Percentiles rank a stretch among this genome's conserved stretches.
Conservation (phyloP, 1,139 yeast species). For the Yamadazyma atmosphaerica region DNA sequence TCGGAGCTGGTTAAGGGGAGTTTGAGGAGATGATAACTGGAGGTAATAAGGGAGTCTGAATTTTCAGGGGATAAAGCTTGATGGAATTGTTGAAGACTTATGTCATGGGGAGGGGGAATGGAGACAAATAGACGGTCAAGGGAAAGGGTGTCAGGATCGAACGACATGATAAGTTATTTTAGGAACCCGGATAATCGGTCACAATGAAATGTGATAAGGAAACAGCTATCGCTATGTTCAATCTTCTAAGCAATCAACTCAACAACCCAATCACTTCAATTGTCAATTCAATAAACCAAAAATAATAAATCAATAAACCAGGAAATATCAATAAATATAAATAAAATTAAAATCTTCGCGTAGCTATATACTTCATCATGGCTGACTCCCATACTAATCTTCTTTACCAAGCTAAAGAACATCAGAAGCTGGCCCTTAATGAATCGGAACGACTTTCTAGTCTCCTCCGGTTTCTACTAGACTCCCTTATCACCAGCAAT, state of each 20-base stretch:
- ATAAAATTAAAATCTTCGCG: too few species aligned
- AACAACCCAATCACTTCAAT: too few species aligned
- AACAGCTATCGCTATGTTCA: too few species aligned
- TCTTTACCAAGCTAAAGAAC: conserved; percentile 36
- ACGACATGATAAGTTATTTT: neutral
- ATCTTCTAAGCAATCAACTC: too few species aligned
- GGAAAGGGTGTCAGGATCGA: neutral
- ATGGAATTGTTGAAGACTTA: conserved; percentile 5
- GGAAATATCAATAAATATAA: neutral
- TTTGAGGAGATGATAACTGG: conserved; percentile 17
- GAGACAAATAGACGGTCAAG: neutral
- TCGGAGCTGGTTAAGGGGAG: conserved; percentile 7
- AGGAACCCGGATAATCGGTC: too few species aligned
- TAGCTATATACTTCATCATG: neutral
- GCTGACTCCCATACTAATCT: conserved; percentile 28
- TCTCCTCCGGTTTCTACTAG: conserved; percentile 28
- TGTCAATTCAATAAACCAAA: too few species aligned
- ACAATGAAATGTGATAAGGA: too few species aligned
- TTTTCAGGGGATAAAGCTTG: conserved; percentile 4
- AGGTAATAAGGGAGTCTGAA: conserved; percentile 5
- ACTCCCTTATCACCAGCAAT: conserved; percentile 26
- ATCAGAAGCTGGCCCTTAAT: conserved; percentile 29
- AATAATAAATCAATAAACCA: too few species aligned
- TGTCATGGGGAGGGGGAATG: neutral
- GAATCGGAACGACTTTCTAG: conserved; percentile 29